Conservation (phyloP, 163 green algal species). For the Scenedesmus sp. region DNA sequence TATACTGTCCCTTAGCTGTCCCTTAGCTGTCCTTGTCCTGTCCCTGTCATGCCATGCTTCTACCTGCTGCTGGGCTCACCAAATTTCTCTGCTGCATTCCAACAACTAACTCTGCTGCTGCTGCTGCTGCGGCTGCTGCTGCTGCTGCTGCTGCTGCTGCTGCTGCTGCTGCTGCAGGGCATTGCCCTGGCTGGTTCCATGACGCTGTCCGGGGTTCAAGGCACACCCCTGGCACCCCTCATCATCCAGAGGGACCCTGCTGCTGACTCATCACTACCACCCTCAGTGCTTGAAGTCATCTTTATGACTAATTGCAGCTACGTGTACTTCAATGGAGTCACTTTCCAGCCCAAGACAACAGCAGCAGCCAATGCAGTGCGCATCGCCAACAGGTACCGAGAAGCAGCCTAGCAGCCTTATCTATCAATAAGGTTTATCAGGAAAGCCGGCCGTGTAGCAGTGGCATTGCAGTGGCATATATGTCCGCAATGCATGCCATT, state of each 20-base stretch:
- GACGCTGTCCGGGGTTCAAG: neutral
- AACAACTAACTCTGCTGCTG: neutral
- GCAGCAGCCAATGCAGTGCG: too few species aligned
- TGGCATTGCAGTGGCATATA: neutral
- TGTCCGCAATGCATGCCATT: neutral
- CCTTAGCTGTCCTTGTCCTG: too few species aligned
- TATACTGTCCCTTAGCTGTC: too few species aligned
- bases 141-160: neutral
- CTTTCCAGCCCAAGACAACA: neutral
- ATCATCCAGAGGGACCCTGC: neutral
- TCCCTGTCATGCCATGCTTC: too few species aligned
- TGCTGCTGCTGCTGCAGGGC: constrained; percentile 25
- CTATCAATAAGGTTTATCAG: too few species aligned
- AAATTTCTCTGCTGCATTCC: neutral
- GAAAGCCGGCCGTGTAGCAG: too few species aligned
- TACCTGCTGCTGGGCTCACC: too few species aligned
- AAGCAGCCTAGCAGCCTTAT: too few species aligned
- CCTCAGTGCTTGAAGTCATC: too few species aligned
- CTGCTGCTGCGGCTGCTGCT: constrained; percentile 22
- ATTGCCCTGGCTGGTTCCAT: neutral
- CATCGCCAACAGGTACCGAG: too few species aligned
- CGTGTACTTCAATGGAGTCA: constrained; percentile 10
- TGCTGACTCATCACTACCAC: neutral
- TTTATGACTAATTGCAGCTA: neutral
- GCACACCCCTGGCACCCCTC: neutral